Conservation (phyloP, 2,329 filamentous ascomycete genomes). For the Zymoseptoria brevis region DNA sequence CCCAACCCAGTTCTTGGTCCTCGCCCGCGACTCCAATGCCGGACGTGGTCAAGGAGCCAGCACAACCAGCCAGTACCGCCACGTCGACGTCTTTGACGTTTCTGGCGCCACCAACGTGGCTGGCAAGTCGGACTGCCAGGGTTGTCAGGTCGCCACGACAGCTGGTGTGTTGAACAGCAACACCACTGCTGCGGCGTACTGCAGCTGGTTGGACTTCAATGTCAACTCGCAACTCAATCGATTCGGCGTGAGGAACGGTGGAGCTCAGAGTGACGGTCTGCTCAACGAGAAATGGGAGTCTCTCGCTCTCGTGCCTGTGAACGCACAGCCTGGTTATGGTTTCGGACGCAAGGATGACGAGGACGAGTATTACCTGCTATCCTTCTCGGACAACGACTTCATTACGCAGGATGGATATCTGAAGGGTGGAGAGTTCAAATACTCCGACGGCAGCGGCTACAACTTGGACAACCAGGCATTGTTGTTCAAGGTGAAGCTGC, state of each 20-base stretch:
- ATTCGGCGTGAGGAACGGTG: conserved; percentile 63
- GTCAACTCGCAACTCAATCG: conserved; percentile 55
- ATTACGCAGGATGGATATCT: conserved; percentile 62
- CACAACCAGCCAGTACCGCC: conserved; percentile 52
- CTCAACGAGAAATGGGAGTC: conserved; percentile 75
- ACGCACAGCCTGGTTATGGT: conserved; percentile 31
- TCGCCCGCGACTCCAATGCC: conserved; percentile 55
- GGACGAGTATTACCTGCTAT: conserved; percentile 60
- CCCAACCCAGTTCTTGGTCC: conserved; percentile 56
- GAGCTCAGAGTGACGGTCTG: conserved; percentile 48
- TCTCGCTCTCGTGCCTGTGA: conserved; percentile 53
- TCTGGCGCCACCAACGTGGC: conserved; percentile 54
- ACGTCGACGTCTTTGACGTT: conserved; percentile 63
- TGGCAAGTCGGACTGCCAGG: conserved; percentile 38
- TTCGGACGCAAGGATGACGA: conserved; percentile 34
- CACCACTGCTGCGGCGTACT: conserved; percentile 55
- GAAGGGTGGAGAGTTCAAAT: conserved; percentile 50
- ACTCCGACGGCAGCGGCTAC: conserved; percentile 50
- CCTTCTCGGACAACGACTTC: conserved; percentile 65
- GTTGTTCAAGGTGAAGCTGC: conserved; percentile 52
- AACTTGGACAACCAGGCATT: conserved; percentile 55
- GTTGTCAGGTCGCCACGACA: conserved; percentile 36
- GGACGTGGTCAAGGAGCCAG: conserved; percentile 50
- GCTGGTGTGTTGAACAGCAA: conserved; percentile 47
- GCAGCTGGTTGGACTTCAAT: conserved; percentile 61